These are phyloP conservation scores for Neonectria sp. DNA, from an alignment of 2,329 filamentous ascomycete genomes.

Conservation along the genomic window DNA sequence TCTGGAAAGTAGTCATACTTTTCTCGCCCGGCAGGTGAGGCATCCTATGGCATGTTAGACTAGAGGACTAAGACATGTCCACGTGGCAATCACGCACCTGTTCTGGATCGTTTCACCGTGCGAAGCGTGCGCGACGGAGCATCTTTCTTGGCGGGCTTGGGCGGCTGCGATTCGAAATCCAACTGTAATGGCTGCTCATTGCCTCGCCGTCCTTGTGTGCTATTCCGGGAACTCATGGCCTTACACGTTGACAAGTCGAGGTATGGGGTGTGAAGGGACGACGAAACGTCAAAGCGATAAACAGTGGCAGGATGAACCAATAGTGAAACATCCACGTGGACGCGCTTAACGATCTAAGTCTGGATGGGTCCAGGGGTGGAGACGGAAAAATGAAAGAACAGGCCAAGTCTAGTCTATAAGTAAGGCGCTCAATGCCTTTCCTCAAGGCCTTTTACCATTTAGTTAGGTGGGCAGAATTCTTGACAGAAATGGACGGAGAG, in stretches of 20 bases:
- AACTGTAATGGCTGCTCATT: not conserved
- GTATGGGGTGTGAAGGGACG: not conserved
- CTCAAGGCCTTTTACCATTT: not conserved
- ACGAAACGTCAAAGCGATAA: not conserved
- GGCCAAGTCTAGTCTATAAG: not conserved
- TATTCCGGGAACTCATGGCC: not conserved
- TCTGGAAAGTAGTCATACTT: not conserved
- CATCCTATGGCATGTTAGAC: constrained; percentile 5
- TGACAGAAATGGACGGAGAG: not conserved
- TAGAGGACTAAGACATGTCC: not conserved
- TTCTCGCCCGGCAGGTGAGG: constrained; percentile 18
- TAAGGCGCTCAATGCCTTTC: not conserved
- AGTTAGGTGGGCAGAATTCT: too few relatives aligned
- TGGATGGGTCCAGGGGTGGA: not conserved
- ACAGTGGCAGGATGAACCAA: not conserved
- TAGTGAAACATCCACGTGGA: not conserved
- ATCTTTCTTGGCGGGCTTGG: not conserved
- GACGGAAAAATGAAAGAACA: not conserved
- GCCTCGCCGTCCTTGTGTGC: not conserved
- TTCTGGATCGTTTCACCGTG: constrained; percentile 14
- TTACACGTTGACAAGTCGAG: not conserved
- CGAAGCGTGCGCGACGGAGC: not conserved
- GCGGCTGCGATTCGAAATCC: not conserved
- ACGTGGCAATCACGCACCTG: not conserved
- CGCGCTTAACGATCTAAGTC: not conserved